Evolutionary conservation across 305 asterid species (phyloP).

Genomic region (Fraxinus nigra): DNA sequence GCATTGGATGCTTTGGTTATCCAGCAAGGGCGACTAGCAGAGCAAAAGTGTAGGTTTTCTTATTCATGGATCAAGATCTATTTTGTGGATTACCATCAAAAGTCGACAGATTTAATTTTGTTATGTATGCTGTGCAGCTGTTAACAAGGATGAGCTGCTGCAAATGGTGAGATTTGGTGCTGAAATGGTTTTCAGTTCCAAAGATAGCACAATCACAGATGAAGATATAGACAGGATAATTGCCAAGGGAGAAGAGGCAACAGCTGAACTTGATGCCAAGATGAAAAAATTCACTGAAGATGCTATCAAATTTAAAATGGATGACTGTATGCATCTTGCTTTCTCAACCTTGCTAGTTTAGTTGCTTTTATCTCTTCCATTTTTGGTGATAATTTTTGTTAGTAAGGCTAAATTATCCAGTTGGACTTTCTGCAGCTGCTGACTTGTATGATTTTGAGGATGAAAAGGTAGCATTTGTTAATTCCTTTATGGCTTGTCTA

Average conservation of each 20-base stretch:
- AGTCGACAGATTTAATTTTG: neutral
- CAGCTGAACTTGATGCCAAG: slow-evolving; percentile 98
- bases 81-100: neutral
- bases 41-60: slow-evolving; percentile 71
- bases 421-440: slow-evolving; percentile 67
- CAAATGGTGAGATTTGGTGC: slow-evolving; percentile 99
- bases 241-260: slow-evolving; percentile 99
- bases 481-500: slow-evolving; percentile 1
- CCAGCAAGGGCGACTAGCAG: slow-evolving; percentile 98
- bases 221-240: slow-evolving; percentile 97
- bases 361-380: slow-evolving; percentile 13
- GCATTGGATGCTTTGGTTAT: slow-evolving; percentile 99
- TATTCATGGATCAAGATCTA: slow-evolving; percentile 10
- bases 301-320: slow-evolving; percentile 98
- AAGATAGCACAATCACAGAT: slow-evolving; percentile 98
- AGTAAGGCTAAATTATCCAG: slow-evolving; percentile 28
- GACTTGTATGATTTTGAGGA: slow-evolving; percentile 97
- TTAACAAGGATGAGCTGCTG: slow-evolving; percentile 93
- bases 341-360: slow-evolving; percentile 1
- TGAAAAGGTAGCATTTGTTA: slow-evolving; percentile 58
- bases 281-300: slow-evolving; percentile 99
- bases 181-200: slow-evolving; percentile 99
- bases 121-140: slow-evolving; percentile 56
- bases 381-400: neutral
- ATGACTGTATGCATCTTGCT: slow-evolving; percentile 64